Base-by-base conservation (phyloP, 305 asterid genomes). In the Plantago coronopus region DNA sequence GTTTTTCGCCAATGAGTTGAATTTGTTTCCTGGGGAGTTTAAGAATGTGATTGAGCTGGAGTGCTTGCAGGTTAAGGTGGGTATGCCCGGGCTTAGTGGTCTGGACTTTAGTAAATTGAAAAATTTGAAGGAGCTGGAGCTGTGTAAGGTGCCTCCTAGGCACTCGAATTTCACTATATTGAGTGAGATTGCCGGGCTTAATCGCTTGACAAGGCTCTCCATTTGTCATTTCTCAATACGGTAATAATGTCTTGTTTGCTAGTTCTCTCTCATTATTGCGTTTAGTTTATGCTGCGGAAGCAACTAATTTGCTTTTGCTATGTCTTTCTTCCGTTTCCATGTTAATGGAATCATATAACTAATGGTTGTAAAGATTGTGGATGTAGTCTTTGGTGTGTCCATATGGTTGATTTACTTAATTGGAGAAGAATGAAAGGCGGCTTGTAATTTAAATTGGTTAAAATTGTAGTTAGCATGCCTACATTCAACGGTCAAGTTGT, bases 151-250 rank as follows among this genome's bases (percentile, higher is more conserved):
- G 69, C 95, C 95, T n/a, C 68, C 77, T 2, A 84, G 90, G 77
- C 87, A 88, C 14, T 91, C 95, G 15, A 81, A 83, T 21, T 76
- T 81, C 63, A 88, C 87, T 2, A 23, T 84, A 72, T 74, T 91
- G 77, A 80, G 84, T 50, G 95, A 83, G 69, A 75, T 91, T 64
- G 75, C 88, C 22, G 91, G 82, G 54, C 88, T 88, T 31, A 79
- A 78, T 71, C 61, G 86, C 71, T 79, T 91, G 78, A 91, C 89
- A 5, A 88, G 78, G 82, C 93, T 91, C 51, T 81, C 96, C 43
- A 76, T 91, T 56, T 89, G 98, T 61, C 95, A 89, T 72, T 91
- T 91, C 71, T 86, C 96, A 19, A 86, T 91, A 58, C 81, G 98
- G 98, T 91, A 61, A 54, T 17, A 3, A 2, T n/a, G 5, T 50